Evolutionary conservation across 805 yeast genomes (phyloP), one percentile per base, ranked within the genome.

Genomic region (Candida maris): DNA sequence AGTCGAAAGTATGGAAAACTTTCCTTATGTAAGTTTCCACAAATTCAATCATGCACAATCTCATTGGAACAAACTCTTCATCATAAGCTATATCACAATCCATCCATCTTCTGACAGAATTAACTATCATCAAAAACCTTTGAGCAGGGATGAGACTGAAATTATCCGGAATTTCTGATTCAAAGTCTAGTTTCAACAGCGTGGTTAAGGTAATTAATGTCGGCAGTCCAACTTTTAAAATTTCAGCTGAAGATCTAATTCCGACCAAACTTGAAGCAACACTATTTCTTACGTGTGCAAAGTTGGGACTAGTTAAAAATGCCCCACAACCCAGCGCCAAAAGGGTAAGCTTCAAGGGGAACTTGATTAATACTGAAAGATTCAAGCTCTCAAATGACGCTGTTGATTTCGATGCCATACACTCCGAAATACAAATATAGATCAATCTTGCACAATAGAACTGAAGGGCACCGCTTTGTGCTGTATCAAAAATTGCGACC

Each of bases 221-320:
- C 12, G 55, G 57, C 23, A 76, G 53, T 0, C 82, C 82, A 3
- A 53, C 53, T 3, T 50, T 31, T 6, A 68, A 34, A 9, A 79
- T 65, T 21, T 71, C 71, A 0, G 57, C 34, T 2, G 68, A 48
- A 2, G 42, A 30, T 34, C 65, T 67, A 2, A 73, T 59, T 1
- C 87, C 85, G 30, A 82, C 62, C 15, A 83, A 53, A 46, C 81
- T 87, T 1, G 89, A 76, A 10, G 79, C 78, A n/a, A 75, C 62
- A 37, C 68, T 67, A 44, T 79, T 82, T 45, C 88, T 70, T 7
- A 75, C 46, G 40, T 79, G 68, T 13, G 72, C 79, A 22, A 75
- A 64, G 24, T 63, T 59, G 0, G 59, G 39, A 7, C 68, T 53
- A 0, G 59, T 35, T 1, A 67, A 49, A 22, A 70, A 54, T 19